Percentiles rank a stretch among this genome's conserved stretches.
These are phyloP conservation scores for Gloeophyllum trabeum DNA, from an alignment of 768 basidiomycete species.

Conservation along the genomic window DNA sequence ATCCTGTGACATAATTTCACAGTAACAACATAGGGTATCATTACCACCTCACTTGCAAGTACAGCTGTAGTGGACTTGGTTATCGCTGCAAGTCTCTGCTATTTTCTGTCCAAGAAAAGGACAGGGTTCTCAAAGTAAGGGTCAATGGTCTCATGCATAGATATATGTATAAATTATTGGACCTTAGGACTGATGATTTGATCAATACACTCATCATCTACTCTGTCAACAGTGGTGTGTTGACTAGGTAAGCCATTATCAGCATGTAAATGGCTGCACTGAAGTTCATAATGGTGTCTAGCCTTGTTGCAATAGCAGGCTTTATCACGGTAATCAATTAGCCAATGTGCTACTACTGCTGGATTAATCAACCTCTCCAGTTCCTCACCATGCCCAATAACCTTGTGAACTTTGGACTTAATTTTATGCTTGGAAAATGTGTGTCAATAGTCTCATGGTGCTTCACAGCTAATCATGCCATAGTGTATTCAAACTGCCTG, in stretches of 20 bases:
- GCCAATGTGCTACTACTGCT: neutral
- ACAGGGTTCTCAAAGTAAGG: neutral
- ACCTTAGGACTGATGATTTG: neutral
- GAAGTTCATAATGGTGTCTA: no score
- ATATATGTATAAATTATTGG: neutral
- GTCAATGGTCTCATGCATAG: neutral
- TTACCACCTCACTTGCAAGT: neutral
- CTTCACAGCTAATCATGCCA: neutral
- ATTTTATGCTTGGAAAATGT: neutral
- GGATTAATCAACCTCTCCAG: no score
- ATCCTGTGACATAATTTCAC: neutral
- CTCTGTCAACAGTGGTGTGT: neutral
- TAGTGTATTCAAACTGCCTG: neutral
- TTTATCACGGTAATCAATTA: neutral
- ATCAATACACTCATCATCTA: neutral
- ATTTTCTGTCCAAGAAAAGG: neutral
- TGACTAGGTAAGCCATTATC: neutral
- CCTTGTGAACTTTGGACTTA: neutral
- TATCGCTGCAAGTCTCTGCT: neutral
- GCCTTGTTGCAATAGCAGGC: neutral
- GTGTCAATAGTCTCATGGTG: neutral
- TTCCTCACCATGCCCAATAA: neutral
- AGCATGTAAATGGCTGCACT: neutral
- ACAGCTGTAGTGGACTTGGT: neutral
- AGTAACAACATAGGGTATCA: neutral